Evolutionary conservation across 2,329 filamentous ascomycete genomes (phyloP).

Genomic region (Neofusicoccum ribis): DNA sequence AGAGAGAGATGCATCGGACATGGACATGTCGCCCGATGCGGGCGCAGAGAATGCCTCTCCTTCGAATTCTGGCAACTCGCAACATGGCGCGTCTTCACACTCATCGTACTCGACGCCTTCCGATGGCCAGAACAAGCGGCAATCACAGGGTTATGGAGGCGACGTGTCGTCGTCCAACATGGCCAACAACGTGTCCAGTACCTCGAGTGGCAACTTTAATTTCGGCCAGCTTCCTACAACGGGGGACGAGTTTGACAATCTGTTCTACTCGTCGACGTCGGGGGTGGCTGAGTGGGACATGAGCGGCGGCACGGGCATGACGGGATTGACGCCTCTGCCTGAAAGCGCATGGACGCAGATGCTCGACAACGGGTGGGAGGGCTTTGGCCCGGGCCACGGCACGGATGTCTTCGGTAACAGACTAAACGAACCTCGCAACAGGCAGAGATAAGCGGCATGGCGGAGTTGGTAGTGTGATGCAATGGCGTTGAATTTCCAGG

Average conservation of each 20-base stretch:
- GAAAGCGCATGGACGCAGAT: conserved; percentile 35
- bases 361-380: conserved; percentile 27
- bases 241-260: conserved; percentile 27
- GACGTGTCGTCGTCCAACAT: conserved; percentile 22
- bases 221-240: conserved; percentile 22
- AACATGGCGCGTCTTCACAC: conserved; percentile 35
- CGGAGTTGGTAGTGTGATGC: background rate
- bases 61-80: conserved; percentile 31
- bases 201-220: conserved; percentile 11
- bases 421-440: conserved; percentile 13
- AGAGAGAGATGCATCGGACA: conserved; percentile 29
- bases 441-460: background rate
- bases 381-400: conserved; percentile 15
- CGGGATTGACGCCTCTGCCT: conserved; percentile 34
- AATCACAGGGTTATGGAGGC: conserved; percentile 21
- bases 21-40: conserved; percentile 37
- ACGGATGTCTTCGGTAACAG: conserved; percentile 13
- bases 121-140: conserved; percentile 23
- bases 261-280: conserved; percentile 15
- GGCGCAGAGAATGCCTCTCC: conserved; percentile 34
- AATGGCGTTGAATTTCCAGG: background rate
- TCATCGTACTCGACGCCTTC: conserved; percentile 37
- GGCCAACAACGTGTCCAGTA: conserved; percentile 14
- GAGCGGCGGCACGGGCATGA: conserved; percentile 19
- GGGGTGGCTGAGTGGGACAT: conserved; percentile 29